Conservation (phyloP, 176 grass and related monocot species). For the Musa schizocarpa region DNA sequence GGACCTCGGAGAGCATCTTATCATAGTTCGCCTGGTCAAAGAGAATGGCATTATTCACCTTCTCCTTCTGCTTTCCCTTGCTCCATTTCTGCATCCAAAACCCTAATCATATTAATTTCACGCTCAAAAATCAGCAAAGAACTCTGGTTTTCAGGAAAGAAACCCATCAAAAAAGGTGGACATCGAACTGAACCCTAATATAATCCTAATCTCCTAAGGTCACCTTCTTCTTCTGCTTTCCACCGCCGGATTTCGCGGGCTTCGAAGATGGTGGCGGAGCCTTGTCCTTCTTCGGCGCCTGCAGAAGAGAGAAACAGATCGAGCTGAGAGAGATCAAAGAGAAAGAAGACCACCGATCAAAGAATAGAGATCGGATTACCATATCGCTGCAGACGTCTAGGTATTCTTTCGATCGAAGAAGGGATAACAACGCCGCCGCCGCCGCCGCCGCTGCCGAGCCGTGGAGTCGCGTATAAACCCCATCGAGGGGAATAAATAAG, state of each 20-base stretch:
- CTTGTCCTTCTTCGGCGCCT: conserved; percentile 62
- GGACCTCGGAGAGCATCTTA: conserved; percentile 39
- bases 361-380: not conserved
- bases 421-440: too few species aligned
- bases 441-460: too few species aligned
- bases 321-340: not conserved
- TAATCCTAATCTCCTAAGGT: too few species aligned
- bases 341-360: not conserved
- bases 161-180: too few species aligned
- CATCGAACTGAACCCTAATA: too few species aligned
- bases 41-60: conserved; percentile 47
- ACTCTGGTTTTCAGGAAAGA: too few species aligned
- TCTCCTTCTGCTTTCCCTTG: conserved; percentile 68
- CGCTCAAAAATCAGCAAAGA: not conserved
- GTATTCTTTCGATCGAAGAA: not conserved
- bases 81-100: conserved; percentile 43
- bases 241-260: conserved; percentile 29
- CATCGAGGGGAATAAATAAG: too few species aligned
- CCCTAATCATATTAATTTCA: not conserved
- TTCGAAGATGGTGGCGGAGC: conserved; percentile 54
- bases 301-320: not conserved
- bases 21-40: conserved; percentile 52
- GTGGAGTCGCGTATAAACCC: too few species aligned
- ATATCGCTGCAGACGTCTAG: not conserved
- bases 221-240: conserved; percentile 55